phyloP scores from a whole-genome alignment of 1,284 basidiomycete genomes.

The Schizophyllum amplum region DNA sequence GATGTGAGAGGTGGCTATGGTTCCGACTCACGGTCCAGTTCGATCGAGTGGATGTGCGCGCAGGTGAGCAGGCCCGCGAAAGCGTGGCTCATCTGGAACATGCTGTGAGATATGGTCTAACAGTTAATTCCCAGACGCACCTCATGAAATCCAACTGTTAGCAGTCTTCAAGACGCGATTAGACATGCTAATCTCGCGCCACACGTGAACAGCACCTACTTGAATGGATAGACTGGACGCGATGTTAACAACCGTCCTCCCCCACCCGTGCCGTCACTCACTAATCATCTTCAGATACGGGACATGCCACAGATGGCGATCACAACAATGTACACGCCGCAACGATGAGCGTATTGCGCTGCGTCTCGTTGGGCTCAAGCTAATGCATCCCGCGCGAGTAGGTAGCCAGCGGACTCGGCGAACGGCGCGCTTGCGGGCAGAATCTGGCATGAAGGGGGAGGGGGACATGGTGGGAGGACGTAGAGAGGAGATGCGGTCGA shows the following conservation, averaged over 20 bases:
- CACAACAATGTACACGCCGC: constrained; percentile 65
- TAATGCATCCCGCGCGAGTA: constrained; percentile 27
- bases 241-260: constrained; percentile 2
- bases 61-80: constrained; percentile 81
- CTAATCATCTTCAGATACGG: constrained; percentile 67
- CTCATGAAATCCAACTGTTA: constrained; percentile 90
- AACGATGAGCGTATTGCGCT: constrained; percentile 70
- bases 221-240: constrained; percentile 81
- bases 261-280: constrained; percentile 26
- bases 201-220: constrained; percentile 40
- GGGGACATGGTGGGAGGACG: constrained; percentile 10
- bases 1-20: background rate
- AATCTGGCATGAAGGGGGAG: background rate
- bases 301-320: constrained; percentile 72
- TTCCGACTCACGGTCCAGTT: constrained; percentile 72
- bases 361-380: constrained; percentile 63
- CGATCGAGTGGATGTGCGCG: constrained; percentile 83
- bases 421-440: background rate
- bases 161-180: constrained; percentile 32
- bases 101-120: background rate
- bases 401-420: background rate
- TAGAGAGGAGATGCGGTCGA: background rate
- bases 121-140: constrained; percentile 28
- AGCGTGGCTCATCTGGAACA: constrained; percentile 79
- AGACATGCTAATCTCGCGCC: no score